phyloP scores from a whole-genome alignment of 208 protist genomes.

The Leishmania braziliensis region DNA sequence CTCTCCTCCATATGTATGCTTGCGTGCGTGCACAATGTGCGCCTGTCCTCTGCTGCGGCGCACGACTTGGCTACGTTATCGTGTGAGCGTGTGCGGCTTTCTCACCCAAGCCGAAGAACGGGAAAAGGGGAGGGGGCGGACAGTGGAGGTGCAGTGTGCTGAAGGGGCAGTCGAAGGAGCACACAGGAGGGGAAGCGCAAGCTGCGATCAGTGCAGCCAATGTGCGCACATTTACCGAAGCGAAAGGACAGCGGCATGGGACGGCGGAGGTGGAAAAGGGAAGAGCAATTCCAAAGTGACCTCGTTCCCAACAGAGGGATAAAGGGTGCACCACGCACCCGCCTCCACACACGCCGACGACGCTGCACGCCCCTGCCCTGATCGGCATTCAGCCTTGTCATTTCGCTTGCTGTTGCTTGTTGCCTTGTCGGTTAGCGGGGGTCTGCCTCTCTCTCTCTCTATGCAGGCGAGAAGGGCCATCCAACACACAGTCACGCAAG shows the following conservation, averaged over 20 bases:
- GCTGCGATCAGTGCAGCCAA: too few relatives aligned
- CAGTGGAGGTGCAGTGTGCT: not conserved
- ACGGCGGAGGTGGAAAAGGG: too few relatives aligned
- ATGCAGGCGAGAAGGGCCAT: not conserved
- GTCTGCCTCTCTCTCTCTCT: not conserved
- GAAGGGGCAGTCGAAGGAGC: not conserved
- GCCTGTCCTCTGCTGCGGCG: not conserved
- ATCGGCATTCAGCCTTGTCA: not conserved
- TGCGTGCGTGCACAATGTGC: not conserved
- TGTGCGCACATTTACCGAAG: too few relatives aligned
- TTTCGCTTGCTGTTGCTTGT: not conserved
- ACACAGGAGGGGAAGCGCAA: not conserved
- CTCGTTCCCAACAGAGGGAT: not conserved
- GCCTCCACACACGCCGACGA: not conserved
- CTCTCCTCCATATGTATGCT: constrained; percentile 53
- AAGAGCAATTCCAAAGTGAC: not conserved
- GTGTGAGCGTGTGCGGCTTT: not conserved
- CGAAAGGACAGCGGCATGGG: too few relatives aligned
- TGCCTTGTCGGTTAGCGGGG: not conserved
- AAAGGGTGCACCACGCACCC: not conserved
- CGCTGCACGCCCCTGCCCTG: not conserved
- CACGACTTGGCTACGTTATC: not conserved
- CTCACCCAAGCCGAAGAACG: not conserved
- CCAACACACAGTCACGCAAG: constrained; percentile 1
- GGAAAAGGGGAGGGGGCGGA: not conserved